phyloP scores from a whole-genome alignment of 2,329 filamentous ascomycete species.

The Cercospora sp. region DNA sequence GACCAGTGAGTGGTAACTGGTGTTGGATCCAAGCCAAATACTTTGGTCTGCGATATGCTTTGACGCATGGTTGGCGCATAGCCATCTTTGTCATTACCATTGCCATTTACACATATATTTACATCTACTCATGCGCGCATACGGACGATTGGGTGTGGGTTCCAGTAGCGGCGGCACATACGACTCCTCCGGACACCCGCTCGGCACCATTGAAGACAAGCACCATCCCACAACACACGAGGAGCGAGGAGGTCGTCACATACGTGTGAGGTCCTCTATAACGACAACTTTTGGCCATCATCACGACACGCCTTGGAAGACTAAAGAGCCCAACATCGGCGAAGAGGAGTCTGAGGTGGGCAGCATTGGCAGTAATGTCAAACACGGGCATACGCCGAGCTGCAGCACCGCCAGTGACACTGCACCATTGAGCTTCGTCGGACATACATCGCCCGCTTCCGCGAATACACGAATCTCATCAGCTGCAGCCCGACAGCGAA shows the following conservation, averaged over 20 bases:
- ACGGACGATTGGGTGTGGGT: constrained; percentile 18
- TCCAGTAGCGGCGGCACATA: constrained; percentile 6
- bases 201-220: constrained; percentile 5
- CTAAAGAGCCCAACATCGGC: background rate
- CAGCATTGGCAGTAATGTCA: constrained; percentile 1
- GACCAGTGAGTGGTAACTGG: constrained; percentile 51
- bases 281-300: constrained; percentile 11
- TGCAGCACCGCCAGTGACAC: background rate
- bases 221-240: background rate
- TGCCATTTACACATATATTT: constrained; percentile 48
- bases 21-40: constrained; percentile 49
- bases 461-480: constrained; percentile 2
- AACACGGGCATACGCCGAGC: background rate
- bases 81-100: constrained; percentile 47
- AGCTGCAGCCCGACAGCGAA: constrained; percentile 14
- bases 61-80: constrained; percentile 52
- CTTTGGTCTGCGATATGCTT: constrained; percentile 47
- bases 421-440: background rate
- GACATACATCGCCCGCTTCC: background rate
- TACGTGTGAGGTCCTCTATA: constrained; percentile 17
- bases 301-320: constrained; percentile 10
- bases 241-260: constrained; percentile 3
- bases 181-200: background rate
- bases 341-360: constrained; percentile 9
- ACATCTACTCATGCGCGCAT: constrained; percentile 38